These are phyloP conservation scores for Saposhnikovia divaricata DNA, from an alignment of 129 eudicot species.

Conservation along the genomic window DNA sequence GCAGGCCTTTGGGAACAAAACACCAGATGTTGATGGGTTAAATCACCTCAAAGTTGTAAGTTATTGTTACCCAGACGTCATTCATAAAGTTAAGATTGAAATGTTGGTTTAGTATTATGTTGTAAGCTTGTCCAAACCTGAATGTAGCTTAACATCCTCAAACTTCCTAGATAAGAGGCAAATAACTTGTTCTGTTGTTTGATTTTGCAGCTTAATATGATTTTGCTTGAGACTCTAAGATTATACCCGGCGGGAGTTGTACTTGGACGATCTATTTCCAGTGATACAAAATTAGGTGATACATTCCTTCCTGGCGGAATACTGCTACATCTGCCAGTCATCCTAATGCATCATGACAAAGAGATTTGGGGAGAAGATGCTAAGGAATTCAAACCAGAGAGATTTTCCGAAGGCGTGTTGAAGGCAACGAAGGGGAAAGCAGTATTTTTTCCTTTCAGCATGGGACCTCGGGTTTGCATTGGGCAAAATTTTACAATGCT, in stretches of 20 bases:
- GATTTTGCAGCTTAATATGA: neutral
- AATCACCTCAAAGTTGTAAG: conserved; percentile 12
- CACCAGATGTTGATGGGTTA: neutral
- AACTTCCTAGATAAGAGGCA: neutral
- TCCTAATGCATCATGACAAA: conserved; percentile 23
- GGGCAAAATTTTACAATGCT: conserved; percentile 19
- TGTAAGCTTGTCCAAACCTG: neutral
- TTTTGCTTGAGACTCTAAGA: conserved; percentile 16
- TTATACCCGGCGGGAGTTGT: conserved; percentile 22
- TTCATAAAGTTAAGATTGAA: neutral
- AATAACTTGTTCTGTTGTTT: neutral
- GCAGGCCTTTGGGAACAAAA: neutral
- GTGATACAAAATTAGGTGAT: conserved; percentile 13
- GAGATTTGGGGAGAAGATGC: conserved; percentile 32
- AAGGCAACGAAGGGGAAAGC: conserved; percentile 3
- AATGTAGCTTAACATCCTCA: neutral
- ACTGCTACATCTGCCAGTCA: conserved; percentile 5
- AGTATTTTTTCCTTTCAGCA: neutral
- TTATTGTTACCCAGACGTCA: neutral
- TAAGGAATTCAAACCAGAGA: conserved; percentile 30
- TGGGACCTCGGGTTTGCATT: conserved; percentile 12
- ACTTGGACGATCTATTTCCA: neutral
- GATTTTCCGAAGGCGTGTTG: conserved; percentile 14
- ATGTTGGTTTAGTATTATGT: neutral
- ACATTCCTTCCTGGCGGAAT: conserved; percentile 17